Evolutionary conservation across 441 rosid genomes (phyloP).

Genomic region (Erodium trifolium): DNA sequence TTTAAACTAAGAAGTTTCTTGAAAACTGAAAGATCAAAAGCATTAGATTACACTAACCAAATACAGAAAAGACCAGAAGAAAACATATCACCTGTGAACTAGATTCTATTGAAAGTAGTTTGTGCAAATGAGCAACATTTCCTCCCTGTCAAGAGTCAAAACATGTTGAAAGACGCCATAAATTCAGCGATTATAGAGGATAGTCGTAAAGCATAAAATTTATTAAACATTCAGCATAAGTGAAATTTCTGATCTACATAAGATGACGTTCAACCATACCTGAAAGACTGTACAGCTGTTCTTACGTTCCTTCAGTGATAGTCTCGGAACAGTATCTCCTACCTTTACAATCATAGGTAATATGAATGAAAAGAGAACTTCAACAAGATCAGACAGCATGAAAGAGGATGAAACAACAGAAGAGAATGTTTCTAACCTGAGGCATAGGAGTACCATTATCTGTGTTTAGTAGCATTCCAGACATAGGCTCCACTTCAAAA

Average conservation of each 20-base stretch:
- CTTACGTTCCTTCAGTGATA: conserved; percentile 30
- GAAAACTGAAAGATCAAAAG: too few relatives aligned
- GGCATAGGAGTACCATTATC: conserved; percentile 93
- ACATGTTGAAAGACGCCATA: neutral
- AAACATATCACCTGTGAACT: conserved; percentile 72
- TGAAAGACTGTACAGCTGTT: conserved; percentile 61
- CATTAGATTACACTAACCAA: too few relatives aligned
- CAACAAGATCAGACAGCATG: neutral
- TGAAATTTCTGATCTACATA: neutral
- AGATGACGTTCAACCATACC: conserved; percentile 29
- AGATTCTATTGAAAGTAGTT: conserved; percentile 85
- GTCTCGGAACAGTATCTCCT: conserved; percentile 44
- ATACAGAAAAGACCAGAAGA: too few relatives aligned
- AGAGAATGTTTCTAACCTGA: conserved; percentile 45
- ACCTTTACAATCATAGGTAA: conserved; percentile 38
- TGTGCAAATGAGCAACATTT: conserved; percentile 91
- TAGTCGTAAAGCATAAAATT: neutral
- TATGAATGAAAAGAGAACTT: neutral
- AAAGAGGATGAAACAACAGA: neutral
- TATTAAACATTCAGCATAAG: neutral
- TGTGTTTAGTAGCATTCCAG: conserved; percentile 87
- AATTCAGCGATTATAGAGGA: too few relatives aligned
- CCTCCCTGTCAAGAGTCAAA: conserved; percentile 53
- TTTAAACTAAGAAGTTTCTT: neutral
- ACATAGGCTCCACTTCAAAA: conserved; percentile 80